Percentiles rank a stretch among this genome's conserved stretches.
Evolutionary conservation across 306 rosid species (phyloP).

Genomic region (Pterocarpus santalinus): DNA sequence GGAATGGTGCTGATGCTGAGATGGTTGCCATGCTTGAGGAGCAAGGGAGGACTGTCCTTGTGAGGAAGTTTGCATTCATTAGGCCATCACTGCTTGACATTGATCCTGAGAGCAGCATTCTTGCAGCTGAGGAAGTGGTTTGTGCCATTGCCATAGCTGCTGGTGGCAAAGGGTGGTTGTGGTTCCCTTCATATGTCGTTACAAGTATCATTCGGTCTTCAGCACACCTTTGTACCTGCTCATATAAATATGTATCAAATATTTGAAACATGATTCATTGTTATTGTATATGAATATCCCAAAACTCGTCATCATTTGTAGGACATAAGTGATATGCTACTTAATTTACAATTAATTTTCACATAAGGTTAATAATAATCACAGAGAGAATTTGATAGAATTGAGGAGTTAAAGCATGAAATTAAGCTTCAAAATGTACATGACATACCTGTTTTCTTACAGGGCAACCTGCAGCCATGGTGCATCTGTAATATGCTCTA

Average conservation of each 20-base stretch:
- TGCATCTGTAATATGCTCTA: constrained; percentile 94
- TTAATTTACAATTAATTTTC: background rate
- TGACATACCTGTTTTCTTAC: constrained; percentile 84
- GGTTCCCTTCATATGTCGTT: constrained; percentile 93
- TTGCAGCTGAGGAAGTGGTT: constrained; percentile 79
- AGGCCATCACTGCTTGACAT: constrained; percentile 84
- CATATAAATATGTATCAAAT: background rate
- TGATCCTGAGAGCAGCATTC: constrained; percentile 84
- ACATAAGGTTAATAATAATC: background rate
- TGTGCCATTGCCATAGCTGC: constrained; percentile 92
- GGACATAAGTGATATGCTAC: background rate
- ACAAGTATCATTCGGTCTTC: constrained; percentile 77
- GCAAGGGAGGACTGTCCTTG: constrained; percentile 77
- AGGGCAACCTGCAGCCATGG: constrained; percentile 95
- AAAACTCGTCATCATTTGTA: too few relatives aligned
- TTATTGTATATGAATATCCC: background rate
- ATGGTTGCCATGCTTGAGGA: constrained; percentile 92
- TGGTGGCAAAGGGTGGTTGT: constrained; percentile 92
- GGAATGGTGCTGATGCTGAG: constrained; percentile 96
- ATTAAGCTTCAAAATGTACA: constrained; percentile 1
- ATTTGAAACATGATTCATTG: background rate
- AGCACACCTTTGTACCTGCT: constrained; percentile 92
- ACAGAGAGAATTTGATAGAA: background rate
- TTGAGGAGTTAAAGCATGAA: background rate
- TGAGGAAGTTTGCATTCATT: constrained; percentile 75